Evolutionary conservation across 2,329 filamentous ascomycete species (phyloP).

Genomic region (Akanthomyces uredinophilus): DNA sequence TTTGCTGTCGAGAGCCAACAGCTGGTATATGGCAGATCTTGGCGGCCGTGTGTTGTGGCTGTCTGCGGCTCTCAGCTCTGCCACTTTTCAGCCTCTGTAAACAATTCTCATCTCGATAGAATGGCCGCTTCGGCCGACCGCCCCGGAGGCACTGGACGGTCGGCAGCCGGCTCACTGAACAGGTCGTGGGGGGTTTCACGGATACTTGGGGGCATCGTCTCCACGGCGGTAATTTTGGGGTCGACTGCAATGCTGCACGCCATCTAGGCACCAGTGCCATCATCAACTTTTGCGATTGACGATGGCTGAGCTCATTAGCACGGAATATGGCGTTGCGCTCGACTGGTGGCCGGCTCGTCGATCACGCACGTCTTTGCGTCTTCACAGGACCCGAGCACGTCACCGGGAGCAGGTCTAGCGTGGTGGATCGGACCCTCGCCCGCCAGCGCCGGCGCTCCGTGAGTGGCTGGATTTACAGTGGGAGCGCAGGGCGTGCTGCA

Average conservation of each 20-base stretch:
- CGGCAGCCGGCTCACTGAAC: not conserved
- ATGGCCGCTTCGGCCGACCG: conserved; percentile 9
- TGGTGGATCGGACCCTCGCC: conserved; percentile 15
- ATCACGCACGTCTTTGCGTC: conserved; percentile 9
- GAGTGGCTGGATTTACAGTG: conserved; percentile 4
- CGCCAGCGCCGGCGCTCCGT: conserved; percentile 5
- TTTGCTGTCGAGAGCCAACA: no score
- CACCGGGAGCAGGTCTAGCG: conserved; percentile 13
- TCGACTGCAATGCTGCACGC: not conserved
- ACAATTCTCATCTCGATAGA: not conserved
- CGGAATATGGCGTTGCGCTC: not conserved
- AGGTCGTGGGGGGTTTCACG: no score
- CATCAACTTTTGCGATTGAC: not conserved
- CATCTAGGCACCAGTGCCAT: not conserved
- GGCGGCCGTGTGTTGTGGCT: no score
- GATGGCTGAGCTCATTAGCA: conserved; percentile 7
- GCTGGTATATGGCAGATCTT: no score
- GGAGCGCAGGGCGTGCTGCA: not conserved
- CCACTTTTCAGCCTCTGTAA: no score
- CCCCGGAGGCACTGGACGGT: not conserved
- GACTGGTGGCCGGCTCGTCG: not conserved
- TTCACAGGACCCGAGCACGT: conserved; percentile 14
- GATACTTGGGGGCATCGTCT: not conserved
- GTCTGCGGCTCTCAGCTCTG: no score
- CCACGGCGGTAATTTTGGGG: not conserved